Evolutionary conservation across 2,329 filamentous ascomycete genomes (phyloP).

Genomic region (Colletotrichum eleusines): DNA sequence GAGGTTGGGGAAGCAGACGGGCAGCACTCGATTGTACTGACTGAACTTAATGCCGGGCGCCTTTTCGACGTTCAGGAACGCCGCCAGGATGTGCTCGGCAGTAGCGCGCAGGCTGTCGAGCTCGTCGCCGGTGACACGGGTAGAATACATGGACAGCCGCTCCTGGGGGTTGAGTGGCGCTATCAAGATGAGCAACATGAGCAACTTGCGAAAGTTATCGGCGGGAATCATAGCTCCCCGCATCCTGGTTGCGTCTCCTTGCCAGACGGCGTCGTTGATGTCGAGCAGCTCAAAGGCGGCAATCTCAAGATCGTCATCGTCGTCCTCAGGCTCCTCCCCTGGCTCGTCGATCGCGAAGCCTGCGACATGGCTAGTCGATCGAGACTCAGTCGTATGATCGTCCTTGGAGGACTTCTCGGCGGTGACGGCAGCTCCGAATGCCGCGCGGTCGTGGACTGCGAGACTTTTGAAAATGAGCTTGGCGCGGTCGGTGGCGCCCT

Average conservation of each 20-base stretch:
- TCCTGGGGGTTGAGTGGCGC: slow-evolving; percentile 76
- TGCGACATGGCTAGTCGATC: slow-evolving; percentile 42
- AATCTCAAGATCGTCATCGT: slow-evolving; percentile 74
- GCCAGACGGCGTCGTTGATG: slow-evolving; percentile 70
- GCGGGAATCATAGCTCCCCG: slow-evolving; percentile 78
- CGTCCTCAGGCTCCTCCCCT: slow-evolving; percentile 60
- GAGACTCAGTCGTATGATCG: slow-evolving; percentile 35
- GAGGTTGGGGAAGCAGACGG: slow-evolving; percentile 72
- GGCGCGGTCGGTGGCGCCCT: slow-evolving; percentile 67
- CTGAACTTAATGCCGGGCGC: slow-evolving; percentile 72
- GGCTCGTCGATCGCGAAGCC: slow-evolving; percentile 63
- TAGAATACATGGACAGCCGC: slow-evolving; percentile 70
- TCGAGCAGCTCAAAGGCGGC: slow-evolving; percentile 78
- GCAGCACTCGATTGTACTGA: slow-evolving; percentile 71
- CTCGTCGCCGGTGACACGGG: slow-evolving; percentile 66
- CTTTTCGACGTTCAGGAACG: slow-evolving; percentile 75
- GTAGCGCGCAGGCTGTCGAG: slow-evolving; percentile 70
- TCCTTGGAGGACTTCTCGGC: slow-evolving; percentile 22
- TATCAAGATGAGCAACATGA: slow-evolving; percentile 77
- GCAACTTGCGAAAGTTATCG: slow-evolving; percentile 77
- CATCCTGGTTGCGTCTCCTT: slow-evolving; percentile 62
- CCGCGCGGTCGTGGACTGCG: slow-evolving; percentile 75
- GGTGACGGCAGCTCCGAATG: slow-evolving; percentile 50
- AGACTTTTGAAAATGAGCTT: slow-evolving; percentile 78
- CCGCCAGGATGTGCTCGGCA: slow-evolving; percentile 73